phyloP scores from a whole-genome alignment of 1,284 basidiomycete genomes.

The Mycosarcoma maydis region DNA sequence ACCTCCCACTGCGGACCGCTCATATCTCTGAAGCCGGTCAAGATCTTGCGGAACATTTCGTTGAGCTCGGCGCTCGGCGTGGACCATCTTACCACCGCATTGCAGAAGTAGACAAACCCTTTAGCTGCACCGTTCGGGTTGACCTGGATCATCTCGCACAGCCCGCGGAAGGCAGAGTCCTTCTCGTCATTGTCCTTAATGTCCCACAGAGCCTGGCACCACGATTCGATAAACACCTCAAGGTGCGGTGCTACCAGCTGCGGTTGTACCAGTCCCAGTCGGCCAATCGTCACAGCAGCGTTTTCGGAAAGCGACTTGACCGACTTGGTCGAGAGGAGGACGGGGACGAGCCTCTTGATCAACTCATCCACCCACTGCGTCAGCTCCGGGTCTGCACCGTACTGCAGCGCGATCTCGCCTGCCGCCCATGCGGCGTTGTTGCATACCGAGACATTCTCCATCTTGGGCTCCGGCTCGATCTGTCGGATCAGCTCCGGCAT shows the following conservation, averaged over 20 bases:
- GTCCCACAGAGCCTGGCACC: slow-evolving; percentile 97
- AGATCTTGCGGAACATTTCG: slow-evolving; percentile 70
- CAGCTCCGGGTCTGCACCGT: slow-evolving; percentile 68
- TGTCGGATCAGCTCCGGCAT: slow-evolving; percentile 90
- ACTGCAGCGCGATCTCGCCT: slow-evolving; percentile 83
- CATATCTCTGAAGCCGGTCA: slow-evolving; percentile 85
- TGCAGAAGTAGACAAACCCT: slow-evolving; percentile 66
- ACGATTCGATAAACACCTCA: slow-evolving; percentile 88
- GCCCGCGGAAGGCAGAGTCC: slow-evolving; percentile 97
- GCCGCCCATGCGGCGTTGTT: slow-evolving; percentile 99
- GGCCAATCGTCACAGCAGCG: slow-evolving; percentile 97
- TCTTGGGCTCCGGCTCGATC: slow-evolving; percentile 87
- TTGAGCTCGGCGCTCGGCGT: slow-evolving; percentile 61
- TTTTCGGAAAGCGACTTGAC: slow-evolving; percentile 96
- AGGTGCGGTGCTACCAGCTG: slow-evolving; percentile 87
- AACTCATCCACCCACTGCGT: slow-evolving; percentile 71
- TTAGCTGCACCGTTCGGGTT: slow-evolving; percentile 75
- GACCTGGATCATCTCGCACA: slow-evolving; percentile 93
- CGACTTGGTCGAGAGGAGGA: slow-evolving; percentile 87
- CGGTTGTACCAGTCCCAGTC: slow-evolving; percentile 92
- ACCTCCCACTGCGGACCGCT: slow-evolving; percentile 73
- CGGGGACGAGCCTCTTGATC: slow-evolving; percentile 88
- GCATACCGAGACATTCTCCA: slow-evolving; percentile 93
- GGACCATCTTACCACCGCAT: slow-evolving; percentile 65
- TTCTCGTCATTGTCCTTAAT: slow-evolving; percentile 99